Conservation (phyloP, 495 filamentous ascomycete genomes). For the Paragyromitra xinjiangensis region DNA sequence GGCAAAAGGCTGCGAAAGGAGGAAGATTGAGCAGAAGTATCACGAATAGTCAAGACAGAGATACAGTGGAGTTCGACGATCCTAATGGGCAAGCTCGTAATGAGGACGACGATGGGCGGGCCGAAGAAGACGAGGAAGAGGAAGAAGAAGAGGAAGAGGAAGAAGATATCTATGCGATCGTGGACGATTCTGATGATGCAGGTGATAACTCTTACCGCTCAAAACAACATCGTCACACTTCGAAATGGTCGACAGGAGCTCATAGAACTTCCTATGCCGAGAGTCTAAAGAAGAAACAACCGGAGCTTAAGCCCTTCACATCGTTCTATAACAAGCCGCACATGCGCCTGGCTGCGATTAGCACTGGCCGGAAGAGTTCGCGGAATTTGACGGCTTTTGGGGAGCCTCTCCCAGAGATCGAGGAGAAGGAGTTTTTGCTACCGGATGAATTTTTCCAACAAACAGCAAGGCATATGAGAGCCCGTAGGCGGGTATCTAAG, state of each 20-base stretch:
- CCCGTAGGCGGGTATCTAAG: conserved; percentile 66
- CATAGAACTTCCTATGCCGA: conserved; percentile 18
- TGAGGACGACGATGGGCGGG: conserved; percentile 28
- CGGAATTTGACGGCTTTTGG: conserved; percentile 73
- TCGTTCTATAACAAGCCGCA: conserved; percentile 85
- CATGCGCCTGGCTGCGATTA: conserved; percentile 73
- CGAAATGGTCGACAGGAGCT: conserved; percentile 28
- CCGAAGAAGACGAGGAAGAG: conserved; percentile 6
- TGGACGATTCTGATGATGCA: conserved; percentile 46
- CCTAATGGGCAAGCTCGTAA: conserved; percentile 26
- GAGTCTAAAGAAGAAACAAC: conserved; percentile 51
- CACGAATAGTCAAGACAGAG: conserved; percentile 52
- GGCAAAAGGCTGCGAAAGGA: conserved; percentile 64
- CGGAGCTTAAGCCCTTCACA: conserved; percentile 73
- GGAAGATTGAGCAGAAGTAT: conserved; percentile 46
- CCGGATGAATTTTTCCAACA: conserved; percentile 74
- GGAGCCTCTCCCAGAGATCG: conserved; percentile 76
- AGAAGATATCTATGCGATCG: conserved; percentile 43
- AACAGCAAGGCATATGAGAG: conserved; percentile 72
- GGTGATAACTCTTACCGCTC: conserved; percentile 35
- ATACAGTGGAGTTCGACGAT: conserved; percentile 32
- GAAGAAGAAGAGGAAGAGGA: conserved; percentile 25
- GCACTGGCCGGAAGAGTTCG: conserved; percentile 51
- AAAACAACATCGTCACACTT: conserved; percentile 42
- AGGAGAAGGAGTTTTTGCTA: conserved; percentile 75